A percentile compares a stretch with the other conserved stretches of the same genome.
Conservation (phyloP, 139 green algal genomes). For the Ettlia oleoabundans region DNA sequence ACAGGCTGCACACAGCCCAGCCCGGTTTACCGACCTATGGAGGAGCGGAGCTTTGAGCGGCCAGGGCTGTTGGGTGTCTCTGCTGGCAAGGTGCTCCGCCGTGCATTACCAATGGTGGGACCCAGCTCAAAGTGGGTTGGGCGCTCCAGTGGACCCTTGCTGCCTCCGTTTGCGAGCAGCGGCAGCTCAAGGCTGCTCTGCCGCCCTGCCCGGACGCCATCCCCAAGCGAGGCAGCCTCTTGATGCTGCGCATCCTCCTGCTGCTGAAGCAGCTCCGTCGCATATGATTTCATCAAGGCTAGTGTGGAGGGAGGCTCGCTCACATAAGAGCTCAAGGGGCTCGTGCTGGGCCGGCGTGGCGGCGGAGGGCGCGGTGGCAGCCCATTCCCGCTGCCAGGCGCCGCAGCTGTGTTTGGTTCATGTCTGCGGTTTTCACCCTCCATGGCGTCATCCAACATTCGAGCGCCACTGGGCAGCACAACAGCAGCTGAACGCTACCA, state of each 20-base stretch:
- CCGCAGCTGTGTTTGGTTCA: too few species aligned
- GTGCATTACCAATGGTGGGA: not conserved
- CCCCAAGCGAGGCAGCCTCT: not conserved
- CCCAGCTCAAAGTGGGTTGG: constrained; percentile 19
- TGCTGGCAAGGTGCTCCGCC: not conserved
- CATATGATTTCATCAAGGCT: constrained; percentile 2
- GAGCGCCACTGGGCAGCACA: too few species aligned
- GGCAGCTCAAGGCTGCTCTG: not conserved
- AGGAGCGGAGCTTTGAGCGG: not conserved
- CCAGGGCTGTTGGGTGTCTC: not conserved
- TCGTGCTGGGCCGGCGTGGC: not conserved
- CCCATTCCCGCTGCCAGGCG: not conserved
- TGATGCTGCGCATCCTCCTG: not conserved
- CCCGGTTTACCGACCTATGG: constrained; percentile 27
- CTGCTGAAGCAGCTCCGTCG: constrained; percentile 3
- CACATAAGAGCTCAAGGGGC: constrained; percentile 4
- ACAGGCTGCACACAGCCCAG: not conserved
- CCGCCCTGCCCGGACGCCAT: not conserved
- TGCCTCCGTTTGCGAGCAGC: not conserved
- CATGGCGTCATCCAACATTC: too few species aligned
- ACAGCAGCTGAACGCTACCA: too few species aligned
- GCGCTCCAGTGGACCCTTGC: not conserved
- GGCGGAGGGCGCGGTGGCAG: not conserved
- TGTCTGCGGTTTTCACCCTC: too few species aligned
- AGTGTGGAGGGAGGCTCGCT: constrained; percentile 10